Evolutionary conservation across 768 basidiomycete genomes (phyloP).

Genomic region (Tulasnella sp.): DNA sequence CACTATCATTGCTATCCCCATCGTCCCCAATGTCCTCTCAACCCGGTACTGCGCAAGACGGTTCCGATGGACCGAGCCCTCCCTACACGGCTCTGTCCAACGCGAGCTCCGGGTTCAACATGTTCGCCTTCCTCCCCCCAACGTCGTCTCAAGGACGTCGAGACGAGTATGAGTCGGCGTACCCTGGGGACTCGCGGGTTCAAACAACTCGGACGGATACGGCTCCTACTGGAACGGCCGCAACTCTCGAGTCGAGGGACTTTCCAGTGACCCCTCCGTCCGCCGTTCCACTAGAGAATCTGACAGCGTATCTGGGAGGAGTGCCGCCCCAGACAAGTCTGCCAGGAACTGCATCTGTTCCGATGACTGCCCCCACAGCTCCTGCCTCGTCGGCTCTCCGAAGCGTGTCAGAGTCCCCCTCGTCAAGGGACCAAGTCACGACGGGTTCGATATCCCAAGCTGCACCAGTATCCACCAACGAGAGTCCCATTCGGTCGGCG

Average conservation of each 20-base stretch:
- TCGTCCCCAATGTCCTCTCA: not conserved
- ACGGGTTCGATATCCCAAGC: not conserved
- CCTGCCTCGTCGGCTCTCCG: not conserved
- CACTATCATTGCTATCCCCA: not conserved
- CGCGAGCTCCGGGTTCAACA: not conserved
- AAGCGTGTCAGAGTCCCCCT: not conserved
- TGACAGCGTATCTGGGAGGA: conserved; percentile 2
- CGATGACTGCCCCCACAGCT: not conserved
- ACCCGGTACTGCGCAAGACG: not conserved
- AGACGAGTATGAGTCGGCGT: not conserved
- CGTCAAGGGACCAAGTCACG: not conserved
- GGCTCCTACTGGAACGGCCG: not conserved
- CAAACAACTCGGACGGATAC: not conserved
- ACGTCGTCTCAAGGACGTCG: conserved; percentile 4
- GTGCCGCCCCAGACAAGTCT: not conserved
- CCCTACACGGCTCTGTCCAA: not conserved
- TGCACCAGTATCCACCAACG: not conserved
- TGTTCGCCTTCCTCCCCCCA: conserved; percentile 8
- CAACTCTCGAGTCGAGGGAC: conserved; percentile 2
- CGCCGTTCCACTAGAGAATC: not conserved
- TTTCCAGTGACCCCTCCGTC: not conserved
- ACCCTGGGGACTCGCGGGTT: not conserved
- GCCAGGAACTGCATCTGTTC: not conserved
- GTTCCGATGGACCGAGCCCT: conserved; percentile 2
- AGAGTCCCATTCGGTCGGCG: not conserved